Evolutionary conservation across 768 basidiomycete species (phyloP).

Genomic region (Suillus placidus): DNA sequence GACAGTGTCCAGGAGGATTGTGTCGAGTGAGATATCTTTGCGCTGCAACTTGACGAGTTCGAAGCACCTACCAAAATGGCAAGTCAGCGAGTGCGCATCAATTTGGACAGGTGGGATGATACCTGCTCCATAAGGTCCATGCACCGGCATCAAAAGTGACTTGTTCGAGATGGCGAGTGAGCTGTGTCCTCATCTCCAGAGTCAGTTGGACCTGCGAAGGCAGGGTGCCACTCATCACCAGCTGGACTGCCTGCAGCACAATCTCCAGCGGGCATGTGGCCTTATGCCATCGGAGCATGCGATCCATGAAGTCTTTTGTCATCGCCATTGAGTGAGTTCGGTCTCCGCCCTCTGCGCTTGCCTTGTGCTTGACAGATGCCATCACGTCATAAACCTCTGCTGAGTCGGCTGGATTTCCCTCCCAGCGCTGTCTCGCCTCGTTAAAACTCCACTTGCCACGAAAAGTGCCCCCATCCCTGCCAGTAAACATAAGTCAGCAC

Average conservation of each 20-base stretch:
- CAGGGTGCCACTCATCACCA: not conserved
- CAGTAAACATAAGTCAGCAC: not conserved
- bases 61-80: constrained; percentile 27
- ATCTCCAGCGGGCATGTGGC: not conserved
- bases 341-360: constrained; percentile 21
- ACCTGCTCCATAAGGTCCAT: too few species aligned
- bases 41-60: constrained; percentile 31
- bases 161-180: too few species aligned
- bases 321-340: constrained; percentile 34
- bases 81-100: too few species aligned
- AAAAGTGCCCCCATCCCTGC: not conserved
- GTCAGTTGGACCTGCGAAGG: not conserved
- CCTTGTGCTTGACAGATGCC: constrained; percentile 27
- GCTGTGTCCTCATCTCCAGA: too few species aligned
- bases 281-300: not conserved
- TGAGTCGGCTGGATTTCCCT: constrained; percentile 34
- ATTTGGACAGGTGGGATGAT: too few species aligned
- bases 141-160: too few species aligned
- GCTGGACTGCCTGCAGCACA: not conserved
- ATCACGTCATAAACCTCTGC: constrained; percentile 26
- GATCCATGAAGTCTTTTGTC: not conserved
- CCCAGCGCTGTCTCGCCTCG: not conserved
- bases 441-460: not conserved
- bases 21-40: constrained; percentile 21
- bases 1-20: not conserved